Base-by-base conservation (phyloP, 2,329 filamentous ascomycete genomes). In the Aspergillus sp. region DNA sequence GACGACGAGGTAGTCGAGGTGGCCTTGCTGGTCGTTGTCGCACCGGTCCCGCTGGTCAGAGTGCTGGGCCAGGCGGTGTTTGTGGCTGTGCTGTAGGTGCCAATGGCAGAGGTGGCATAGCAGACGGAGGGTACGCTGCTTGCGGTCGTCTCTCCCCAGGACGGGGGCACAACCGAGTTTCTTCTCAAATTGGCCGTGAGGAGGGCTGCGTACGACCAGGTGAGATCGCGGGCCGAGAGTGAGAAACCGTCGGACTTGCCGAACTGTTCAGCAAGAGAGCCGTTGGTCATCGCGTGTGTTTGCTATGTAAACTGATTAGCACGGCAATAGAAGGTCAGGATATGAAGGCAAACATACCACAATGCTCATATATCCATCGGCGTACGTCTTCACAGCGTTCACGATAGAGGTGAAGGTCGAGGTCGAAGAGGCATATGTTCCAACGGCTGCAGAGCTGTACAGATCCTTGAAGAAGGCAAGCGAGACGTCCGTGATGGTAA, bases 401-500 rank as follows among this genome's bases (percentile, higher is more conserved):
- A 84, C 72, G 49, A 91, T 78, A 2, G 76, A 70, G 0, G 74
- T 74, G 70, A 81, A 89, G 3, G 77, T 69, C 3, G 67, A 66
- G 10, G 76, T 79, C 9, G 81, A 81, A 3, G 86, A 84, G 5
- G 75, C 61, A 66, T 88, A 92, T 0, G 83, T 89, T 32, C 88
- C 88, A 1, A 76, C 70, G 1, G 81, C 71, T 9, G 84, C 78
- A 0, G 77, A 78, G 11, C 84, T 77, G 47, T 82, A 78, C 6
- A 90, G 74, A 58, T 86, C 85, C 55, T 77, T 70, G 81, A 91
- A 94, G 76, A 94, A 93, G 7, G 81, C 66, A 7, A 91, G 76
- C 0, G 88, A 91, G 1, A 78, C 79, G 0, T 77, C 72, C 4
- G 83, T 87, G 46, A 93, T 81, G 0, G 79, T 81, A 62, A 94